phyloP scores from a whole-genome alignment of 2,329 filamentous ascomycete species.

The Cadophora gregata region DNA sequence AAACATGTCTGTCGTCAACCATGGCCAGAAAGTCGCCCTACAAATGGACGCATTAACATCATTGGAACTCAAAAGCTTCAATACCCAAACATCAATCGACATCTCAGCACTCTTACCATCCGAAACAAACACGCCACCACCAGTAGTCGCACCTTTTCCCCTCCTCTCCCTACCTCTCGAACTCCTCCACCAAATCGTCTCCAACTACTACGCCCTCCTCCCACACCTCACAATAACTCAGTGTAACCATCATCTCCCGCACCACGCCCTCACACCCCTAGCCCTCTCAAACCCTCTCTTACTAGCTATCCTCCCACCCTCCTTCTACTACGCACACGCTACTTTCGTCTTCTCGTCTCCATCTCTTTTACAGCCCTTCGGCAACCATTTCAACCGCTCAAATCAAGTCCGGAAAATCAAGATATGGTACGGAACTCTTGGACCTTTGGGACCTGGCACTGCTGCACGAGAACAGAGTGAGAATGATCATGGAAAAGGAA shows the following conservation, averaged over 20 bases:
- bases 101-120: not conserved
- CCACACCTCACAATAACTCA: constrained; percentile 1
- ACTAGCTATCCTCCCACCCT: constrained; percentile 2
- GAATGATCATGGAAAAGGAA: not conserved
- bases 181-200: constrained; percentile 2
- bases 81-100: not conserved
- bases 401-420: not conserved
- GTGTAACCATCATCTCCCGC: not conserved
- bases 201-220: not conserved
- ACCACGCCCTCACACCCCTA: constrained; percentile 10
- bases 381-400: not conserved
- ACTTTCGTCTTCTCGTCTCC: constrained; percentile 6
- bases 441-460: not conserved
- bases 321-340: not conserved
- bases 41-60: not conserved
- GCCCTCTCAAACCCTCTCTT: not conserved
- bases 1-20: not conserved
- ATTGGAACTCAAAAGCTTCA: not conserved
- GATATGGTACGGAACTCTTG: not conserved
- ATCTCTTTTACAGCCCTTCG: not conserved
- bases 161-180: not conserved
- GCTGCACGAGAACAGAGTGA: not conserved
- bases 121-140: not conserved
- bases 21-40: not conserved
- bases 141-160: not conserved